Base-by-base conservation (phyloP, 2,329 filamentous ascomycete species). In the Colletotrichum sp. region DNA sequence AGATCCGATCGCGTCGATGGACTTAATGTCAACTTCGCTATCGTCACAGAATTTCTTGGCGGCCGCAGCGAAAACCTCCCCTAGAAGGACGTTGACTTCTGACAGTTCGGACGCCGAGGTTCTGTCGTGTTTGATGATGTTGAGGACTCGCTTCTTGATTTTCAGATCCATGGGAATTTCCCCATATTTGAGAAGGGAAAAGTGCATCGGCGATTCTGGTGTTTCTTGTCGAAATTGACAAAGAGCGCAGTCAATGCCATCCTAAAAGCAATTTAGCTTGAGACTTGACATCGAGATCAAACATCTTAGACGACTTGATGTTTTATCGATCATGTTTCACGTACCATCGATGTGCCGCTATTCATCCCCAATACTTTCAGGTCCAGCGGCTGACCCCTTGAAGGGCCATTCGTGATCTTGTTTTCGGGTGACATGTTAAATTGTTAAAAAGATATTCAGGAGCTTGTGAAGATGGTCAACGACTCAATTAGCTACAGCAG, bases 101-200 rank as follows among this genome's bases (percentile, higher is more conserved):
- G 55, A 59, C 7, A 59, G 7, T 59, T 59, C 55, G 7, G 21
- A 24, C 7, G 55, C 21, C 3, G 55, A 26, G 13, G 55, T 59
- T 24, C 88, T 81, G 13, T 90, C 89, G 80, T 90, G 85, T 39
- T 88, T 84, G 75, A 93, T 91, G 81, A 92, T 89, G 69, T 88
- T 85, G 85, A 92, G 88, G 39, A 92, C 88, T 3, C 88, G 86
- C 79, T 88, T 89, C 82, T 91, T 92, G 81, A 92, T 88, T 8
- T 80, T 84, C 32, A 84, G 86, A 32, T 89, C 87, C 18, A 92
- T 83, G 1, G 89, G 87, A n/a, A 90, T 85, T 78, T 92, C 90
- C 64, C 87, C 89, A 80, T 91, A 91, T 82, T 89, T 82, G n/a
- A 91, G 84, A 7, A 92, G 84, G 79, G 90, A 86, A 77, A 92